phyloP scores from a whole-genome alignment of 108 stramenopile genomes.

The Seminavis robusta region DNA sequence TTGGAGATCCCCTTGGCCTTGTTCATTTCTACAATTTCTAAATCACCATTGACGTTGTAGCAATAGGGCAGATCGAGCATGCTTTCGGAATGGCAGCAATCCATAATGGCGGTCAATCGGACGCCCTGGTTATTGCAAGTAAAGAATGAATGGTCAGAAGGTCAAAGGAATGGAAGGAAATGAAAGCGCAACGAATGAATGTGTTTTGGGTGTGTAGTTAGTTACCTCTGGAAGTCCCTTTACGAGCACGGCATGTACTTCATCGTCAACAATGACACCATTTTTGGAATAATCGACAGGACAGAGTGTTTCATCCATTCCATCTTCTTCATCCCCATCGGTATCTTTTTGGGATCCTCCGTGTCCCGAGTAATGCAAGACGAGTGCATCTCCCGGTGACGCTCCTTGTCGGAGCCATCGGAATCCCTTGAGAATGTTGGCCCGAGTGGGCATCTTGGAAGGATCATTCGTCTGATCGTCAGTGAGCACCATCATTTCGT shows the following conservation, averaged over 20 bases:
- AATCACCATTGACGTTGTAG: no score
- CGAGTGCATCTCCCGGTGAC: constrained; percentile 52
- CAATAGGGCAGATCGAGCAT: constrained; percentile 47
- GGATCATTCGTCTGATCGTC: constrained; percentile 62
- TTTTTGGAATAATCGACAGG: constrained; percentile 57
- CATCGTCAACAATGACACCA: constrained; percentile 59
- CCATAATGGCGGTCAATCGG: constrained; percentile 54
- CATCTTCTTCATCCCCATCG: constrained; percentile 54
- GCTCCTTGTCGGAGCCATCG: constrained; percentile 48
- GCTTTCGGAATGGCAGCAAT: constrained; percentile 67
- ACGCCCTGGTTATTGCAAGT: no score
- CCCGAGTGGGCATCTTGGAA: constrained; percentile 37
- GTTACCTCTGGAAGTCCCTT: constrained; percentile 42
- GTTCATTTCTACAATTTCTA: constrained; percentile 29
- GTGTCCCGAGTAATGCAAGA: constrained; percentile 56
- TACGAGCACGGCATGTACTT: constrained; percentile 44
- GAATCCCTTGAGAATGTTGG: constrained; percentile 56
- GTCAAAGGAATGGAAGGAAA: no score
- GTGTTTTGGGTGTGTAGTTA: no score
- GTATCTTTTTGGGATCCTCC: no score
- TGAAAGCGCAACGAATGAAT: no score
- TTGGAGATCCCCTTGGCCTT: constrained; percentile 24
- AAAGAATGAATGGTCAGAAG: no score
- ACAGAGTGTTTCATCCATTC: constrained; percentile 58
- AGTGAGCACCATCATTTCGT: constrained; percentile 62